phyloP scores from a whole-genome alignment of 2,329 filamentous ascomycete species.

The Lachnellula subtilissima region DNA sequence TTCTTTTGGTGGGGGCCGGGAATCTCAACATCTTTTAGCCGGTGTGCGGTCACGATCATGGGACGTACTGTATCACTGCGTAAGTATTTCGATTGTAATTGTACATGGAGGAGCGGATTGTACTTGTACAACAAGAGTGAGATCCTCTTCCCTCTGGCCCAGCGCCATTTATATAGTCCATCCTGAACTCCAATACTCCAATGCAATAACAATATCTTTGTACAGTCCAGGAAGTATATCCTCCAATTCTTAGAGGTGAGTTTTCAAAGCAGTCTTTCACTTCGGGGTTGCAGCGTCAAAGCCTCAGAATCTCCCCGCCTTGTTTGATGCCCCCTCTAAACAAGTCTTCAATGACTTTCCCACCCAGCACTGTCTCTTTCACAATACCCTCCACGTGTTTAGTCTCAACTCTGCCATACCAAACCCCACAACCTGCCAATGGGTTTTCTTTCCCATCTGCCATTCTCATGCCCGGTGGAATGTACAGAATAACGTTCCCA shows the following conservation, averaged over 20 bases:
- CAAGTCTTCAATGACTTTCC: conserved; percentile 64
- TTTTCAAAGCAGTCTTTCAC: too few relatives aligned
- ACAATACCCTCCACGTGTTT: conserved; percentile 73
- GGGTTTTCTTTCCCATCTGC: conserved; percentile 45
- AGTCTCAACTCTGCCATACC: conserved; percentile 77
- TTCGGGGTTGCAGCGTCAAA: conserved; percentile 16
- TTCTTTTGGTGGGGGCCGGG: too few relatives aligned
- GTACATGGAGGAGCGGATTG: too few relatives aligned
- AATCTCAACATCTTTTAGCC: too few relatives aligned
- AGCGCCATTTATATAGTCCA: too few relatives aligned
- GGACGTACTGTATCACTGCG: too few relatives aligned
- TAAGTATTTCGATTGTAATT: too few relatives aligned
- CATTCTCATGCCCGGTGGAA: conserved; percentile 52
- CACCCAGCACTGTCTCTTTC: conserved; percentile 61
- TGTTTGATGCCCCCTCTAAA: conserved; percentile 65
- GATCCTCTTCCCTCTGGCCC: too few relatives aligned
- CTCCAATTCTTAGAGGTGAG: not conserved
- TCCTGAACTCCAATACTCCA: too few relatives aligned
- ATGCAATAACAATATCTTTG: not conserved
- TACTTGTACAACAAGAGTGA: too few relatives aligned
- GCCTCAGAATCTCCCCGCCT: conserved; percentile 43
- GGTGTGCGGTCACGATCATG: too few relatives aligned
- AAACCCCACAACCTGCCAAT: conserved; percentile 67
- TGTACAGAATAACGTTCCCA: conserved; percentile 77
- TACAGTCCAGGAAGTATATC: not conserved